These are phyloP conservation scores for Eleusine coracana DNA, from an alignment of 176 grass and related monocot species.

Conservation along the genomic window DNA sequence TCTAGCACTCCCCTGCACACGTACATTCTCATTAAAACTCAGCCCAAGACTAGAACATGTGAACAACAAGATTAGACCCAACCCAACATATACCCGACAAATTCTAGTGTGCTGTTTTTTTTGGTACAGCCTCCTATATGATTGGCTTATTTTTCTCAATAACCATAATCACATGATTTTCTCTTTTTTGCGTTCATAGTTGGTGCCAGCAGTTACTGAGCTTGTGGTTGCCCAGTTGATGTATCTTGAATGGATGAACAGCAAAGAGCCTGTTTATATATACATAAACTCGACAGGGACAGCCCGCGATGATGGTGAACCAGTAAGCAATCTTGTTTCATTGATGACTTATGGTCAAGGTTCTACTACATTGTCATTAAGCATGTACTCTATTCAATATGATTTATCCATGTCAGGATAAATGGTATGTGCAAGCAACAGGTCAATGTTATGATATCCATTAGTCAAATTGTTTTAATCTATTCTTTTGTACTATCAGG, in stretches of 20 bases:
- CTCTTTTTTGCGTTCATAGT: constrained; percentile 46
- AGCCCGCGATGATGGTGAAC: constrained; percentile 82
- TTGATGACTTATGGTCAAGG: background rate
- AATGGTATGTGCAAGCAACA: background rate
- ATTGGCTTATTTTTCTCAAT: constrained; percentile 21
- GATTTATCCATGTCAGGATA: background rate
- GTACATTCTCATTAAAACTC: too few species aligned
- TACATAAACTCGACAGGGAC: constrained; percentile 95
- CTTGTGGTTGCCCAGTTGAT: constrained; percentile 78
- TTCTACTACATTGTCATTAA: constrained; percentile 12
- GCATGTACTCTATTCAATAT: background rate
- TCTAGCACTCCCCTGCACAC: too few species aligned
- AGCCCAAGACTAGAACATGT: too few species aligned
- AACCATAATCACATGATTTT: constrained; percentile 2
- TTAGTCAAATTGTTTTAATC: constrained; percentile 15
- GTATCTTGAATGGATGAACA: constrained; percentile 95
- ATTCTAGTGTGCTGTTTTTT: background rate
- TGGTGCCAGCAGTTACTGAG: constrained; percentile 89
- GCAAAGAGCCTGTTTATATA: constrained; percentile 83
- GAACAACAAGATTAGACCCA: too few species aligned
- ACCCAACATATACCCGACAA: constrained; percentile 1
- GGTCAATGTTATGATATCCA: background rate
- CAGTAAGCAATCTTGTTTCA: constrained; percentile 57
- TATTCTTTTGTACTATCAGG: constrained; percentile 48
- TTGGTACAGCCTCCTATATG: constrained; percentile 11